Percentiles rank a stretch among this genome's conserved stretches.
Evolutionary conservation across 148 eudicot genomes (phyloP).

Genomic region (Silene conica): DNA sequence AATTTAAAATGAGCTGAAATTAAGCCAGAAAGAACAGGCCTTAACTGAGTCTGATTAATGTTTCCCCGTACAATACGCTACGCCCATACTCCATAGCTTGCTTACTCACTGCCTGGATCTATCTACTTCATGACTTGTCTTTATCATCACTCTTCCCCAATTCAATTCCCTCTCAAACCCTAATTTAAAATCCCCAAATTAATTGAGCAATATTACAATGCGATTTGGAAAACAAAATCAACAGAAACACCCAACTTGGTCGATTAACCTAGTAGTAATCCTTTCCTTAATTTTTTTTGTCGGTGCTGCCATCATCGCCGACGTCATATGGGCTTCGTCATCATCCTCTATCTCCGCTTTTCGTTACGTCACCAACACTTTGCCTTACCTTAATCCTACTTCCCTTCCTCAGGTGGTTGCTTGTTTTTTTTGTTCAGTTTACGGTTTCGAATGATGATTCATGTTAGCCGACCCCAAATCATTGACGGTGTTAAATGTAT

Average conservation of each 20-base stretch:
- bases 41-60: too few relatives aligned
- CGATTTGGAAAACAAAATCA: conserved; percentile 25
- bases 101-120: background rate
- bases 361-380: conserved; percentile 34
- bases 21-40: too few relatives aligned
- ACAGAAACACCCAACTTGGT: background rate
- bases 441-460: too few relatives aligned
- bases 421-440: too few relatives aligned
- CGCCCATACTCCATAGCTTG: too few relatives aligned
- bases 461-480: too few relatives aligned
- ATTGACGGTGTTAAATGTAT: too few relatives aligned
- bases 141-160: background rate
- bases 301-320: conserved; percentile 53
- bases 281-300: conserved; percentile 37
- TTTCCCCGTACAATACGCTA: too few relatives aligned
- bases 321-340: conserved; percentile 80
- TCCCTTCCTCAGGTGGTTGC: conserved; percentile 6
- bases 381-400: conserved; percentile 3
- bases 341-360: conserved; percentile 46
- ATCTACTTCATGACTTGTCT: background rate
- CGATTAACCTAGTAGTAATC: conserved; percentile 23
- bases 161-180: background rate
- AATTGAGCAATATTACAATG: conserved; percentile 19
- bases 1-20: too few relatives aligned
- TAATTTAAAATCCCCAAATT: background rate